phyloP scores from a whole-genome alignment of 1,284 basidiomycete species.

The Exobasidium cylindrosporum region DNA sequence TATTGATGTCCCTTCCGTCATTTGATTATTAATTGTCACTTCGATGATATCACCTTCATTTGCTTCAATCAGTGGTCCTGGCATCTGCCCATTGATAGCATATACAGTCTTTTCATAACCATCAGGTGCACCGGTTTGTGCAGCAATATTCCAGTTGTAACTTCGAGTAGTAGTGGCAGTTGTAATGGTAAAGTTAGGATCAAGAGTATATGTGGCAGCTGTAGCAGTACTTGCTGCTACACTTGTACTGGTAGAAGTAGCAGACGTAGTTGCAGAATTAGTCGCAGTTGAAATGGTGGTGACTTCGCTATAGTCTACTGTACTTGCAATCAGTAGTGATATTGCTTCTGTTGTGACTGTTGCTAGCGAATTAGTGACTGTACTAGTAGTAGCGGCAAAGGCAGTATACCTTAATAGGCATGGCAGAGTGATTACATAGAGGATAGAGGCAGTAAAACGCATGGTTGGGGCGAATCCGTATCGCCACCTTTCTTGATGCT shows the following conservation, averaged over 20 bases:
- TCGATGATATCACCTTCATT: conserved; percentile 47
- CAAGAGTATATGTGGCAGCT: conserved; percentile 16
- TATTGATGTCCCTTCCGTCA: conserved; percentile 33
- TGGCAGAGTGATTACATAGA: no score
- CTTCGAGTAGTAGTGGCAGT: conserved; percentile 20
- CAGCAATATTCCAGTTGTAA: conserved; percentile 35
- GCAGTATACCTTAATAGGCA: no score
- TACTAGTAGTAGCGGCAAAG: not conserved
- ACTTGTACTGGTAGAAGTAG: not conserved
- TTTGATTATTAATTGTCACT: conserved; percentile 38
- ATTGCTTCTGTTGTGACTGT: conserved; percentile 3
- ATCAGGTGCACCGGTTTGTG: conserved; percentile 30
- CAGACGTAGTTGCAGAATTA: not conserved
- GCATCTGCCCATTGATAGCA: conserved; percentile 42
- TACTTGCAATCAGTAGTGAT: no score
- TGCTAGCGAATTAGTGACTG: not conserved
- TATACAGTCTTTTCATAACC: conserved; percentile 40
- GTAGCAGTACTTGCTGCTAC: not conserved
- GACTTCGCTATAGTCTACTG: not conserved
- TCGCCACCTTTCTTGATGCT: no score
- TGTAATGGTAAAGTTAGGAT: conserved; percentile 19
- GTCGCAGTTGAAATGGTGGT: not conserved
- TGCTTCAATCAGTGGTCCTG: conserved; percentile 43
- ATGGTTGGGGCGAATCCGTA: no score
- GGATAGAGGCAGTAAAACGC: no score